phyloP scores from a whole-genome alignment of 2,329 filamentous ascomycete genomes.

The Colletotrichum eleusines region DNA sequence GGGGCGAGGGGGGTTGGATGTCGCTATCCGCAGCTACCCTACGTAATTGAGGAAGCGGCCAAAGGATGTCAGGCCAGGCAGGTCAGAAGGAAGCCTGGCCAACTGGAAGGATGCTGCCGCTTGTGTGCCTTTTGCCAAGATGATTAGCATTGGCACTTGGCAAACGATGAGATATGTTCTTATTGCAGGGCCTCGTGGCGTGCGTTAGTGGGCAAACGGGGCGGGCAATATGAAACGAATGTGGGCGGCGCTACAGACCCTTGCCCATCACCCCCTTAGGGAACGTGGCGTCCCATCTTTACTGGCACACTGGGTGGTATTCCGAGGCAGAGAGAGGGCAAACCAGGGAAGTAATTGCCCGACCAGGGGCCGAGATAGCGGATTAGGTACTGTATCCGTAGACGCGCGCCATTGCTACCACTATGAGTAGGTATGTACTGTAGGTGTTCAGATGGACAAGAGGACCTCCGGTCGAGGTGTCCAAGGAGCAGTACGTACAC shows the following conservation, averaged over 20 bases:
- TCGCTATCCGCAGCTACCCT: neutral
- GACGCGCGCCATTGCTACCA: conserved; percentile 3
- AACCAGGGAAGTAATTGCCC: conserved; percentile 1
- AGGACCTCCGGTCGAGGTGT: neutral
- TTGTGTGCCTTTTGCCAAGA: conserved; percentile 14
- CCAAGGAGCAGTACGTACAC: neutral
- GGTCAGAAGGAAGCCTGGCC: conserved; percentile 4
- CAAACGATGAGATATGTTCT: conserved; percentile 1
- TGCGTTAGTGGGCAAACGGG: conserved; percentile 38
- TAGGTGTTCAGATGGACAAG: neutral
- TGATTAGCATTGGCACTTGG: neutral
- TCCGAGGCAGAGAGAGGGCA: conserved; percentile 10
- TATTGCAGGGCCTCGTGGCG: conserved; percentile 41
- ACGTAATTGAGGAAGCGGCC: neutral
- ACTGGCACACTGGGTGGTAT: conserved; percentile 3
- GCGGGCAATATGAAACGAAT: conserved; percentile 39
- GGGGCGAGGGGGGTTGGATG: neutral
- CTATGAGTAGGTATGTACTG: too few species aligned
- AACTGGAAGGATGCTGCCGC: conserved; percentile 7
- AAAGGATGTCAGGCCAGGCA: neutral
- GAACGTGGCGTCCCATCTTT: too few species aligned
- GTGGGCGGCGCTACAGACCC: conserved; percentile 28
- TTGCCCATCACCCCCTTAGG: neutral
- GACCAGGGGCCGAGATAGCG: conserved; percentile 4
- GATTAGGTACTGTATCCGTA: neutral